Evolutionary conservation across 768 basidiomycete species (phyloP), one percentile per base, ranked within the genome.

Genomic region (Pleurotus giganteus): DNA sequence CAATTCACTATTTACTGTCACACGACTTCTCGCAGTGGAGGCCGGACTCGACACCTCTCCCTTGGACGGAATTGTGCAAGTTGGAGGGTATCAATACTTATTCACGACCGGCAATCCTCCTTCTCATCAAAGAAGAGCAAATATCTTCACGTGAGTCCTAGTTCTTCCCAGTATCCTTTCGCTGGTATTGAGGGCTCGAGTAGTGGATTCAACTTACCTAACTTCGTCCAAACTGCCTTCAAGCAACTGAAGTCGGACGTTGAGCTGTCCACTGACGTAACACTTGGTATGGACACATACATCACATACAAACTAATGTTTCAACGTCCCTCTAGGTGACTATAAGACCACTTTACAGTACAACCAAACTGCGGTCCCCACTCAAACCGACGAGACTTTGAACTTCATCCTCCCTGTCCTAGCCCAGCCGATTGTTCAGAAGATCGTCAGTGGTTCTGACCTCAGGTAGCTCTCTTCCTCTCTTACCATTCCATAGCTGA

Each of bases 351-450:
- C 77, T 5, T 66, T 91, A 53, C 68, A 77, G n/a, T 88, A 85
- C 62, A 76, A 74, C 4, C 88, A 91, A 61, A 60, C 62, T 24
- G 66, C 65, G 39, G 76, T 91, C 15, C 76, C 81, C 1, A 85
- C 81, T 15, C 63, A 68, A 23, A 89, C 88, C 0, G 88, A 89
- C 62, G 63, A 75, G 15, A 82, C 74, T 41, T 71, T 90, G 53
- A 73, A 86, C 58, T 66, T 86, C 31, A 81, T 90, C 50, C 72
- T 91, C 4, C 88, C 87, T 4, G 63, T 86, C 37, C 77, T 91
- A 55, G 88, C 88, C 0, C 74, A 81, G 50, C 88, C 88, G 3
- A 88, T 91, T 53, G 88, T 90, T 4, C 86, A 89, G 65, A 82
- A 80, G 57, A 77, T 90, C 54, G 85, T 90, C 37, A 73, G 77